These are phyloP conservation scores for Phymatotrichopsis omnivora DNA, from an alignment of 2,329 filamentous ascomycete genomes.

Conservation along the genomic window DNA sequence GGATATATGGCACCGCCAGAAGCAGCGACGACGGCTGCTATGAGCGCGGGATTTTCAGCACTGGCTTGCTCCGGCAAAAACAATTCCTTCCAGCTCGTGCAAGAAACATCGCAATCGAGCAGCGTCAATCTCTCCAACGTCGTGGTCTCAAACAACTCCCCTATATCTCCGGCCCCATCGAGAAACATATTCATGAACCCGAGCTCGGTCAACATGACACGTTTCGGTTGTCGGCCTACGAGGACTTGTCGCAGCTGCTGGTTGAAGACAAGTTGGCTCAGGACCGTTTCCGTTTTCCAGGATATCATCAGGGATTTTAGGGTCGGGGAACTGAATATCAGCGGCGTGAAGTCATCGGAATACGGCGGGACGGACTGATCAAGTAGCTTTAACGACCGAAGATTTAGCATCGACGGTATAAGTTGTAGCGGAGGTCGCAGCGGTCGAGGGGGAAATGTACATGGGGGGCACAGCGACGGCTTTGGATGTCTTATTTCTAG, in stretches of 20 bases:
- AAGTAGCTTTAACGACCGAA: slow-evolving; percentile 10
- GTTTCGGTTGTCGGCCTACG: neutral
- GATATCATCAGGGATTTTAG: slow-evolving; percentile 9
- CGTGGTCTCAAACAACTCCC: slow-evolving; percentile 12
- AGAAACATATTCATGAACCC: slow-evolving; percentile 15
- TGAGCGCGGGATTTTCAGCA: too few species aligned
- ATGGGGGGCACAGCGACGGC: neutral
- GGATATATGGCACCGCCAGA: too few species aligned
- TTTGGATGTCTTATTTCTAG: slow-evolving; percentile 15
- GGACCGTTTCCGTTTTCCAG: slow-evolving; percentile 9
- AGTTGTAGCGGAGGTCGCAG: slow-evolving; percentile 9
- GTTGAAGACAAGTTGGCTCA: slow-evolving; percentile 8
- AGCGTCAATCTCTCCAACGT: slow-evolving; percentile 14
- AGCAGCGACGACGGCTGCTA: too few species aligned
- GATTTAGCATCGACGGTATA: slow-evolving; percentile 10
- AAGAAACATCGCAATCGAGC: slow-evolving; percentile 17
- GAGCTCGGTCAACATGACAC: slow-evolving; percentile 10
- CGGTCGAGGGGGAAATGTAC: neutral
- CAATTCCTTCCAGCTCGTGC: too few species aligned
- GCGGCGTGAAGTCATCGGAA: slow-evolving; percentile 15
- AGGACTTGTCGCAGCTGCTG: slow-evolving; percentile 2
- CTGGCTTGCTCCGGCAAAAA: too few species aligned
- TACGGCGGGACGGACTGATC: slow-evolving; percentile 7
- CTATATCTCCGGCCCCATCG: slow-evolving; percentile 13
- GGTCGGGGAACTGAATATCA: slow-evolving; percentile 8